Conservation (phyloP, 2,329 filamentous ascomycete species). For the Hymenoscyphus scutula region DNA sequence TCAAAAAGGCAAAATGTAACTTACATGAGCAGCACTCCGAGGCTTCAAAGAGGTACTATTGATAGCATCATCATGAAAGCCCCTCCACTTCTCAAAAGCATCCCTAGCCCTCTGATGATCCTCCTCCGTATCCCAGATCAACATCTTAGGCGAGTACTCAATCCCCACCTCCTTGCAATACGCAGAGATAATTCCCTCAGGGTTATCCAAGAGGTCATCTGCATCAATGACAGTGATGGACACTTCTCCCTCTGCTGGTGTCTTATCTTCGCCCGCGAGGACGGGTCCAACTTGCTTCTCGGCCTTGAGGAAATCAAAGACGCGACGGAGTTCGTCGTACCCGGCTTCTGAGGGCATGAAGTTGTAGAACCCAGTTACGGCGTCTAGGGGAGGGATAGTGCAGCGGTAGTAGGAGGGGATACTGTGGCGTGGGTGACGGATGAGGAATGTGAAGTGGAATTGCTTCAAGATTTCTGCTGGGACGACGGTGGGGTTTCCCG, state of each 20-base stretch:
- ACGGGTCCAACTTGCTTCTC: conserved; percentile 69
- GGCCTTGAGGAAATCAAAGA: conserved; percentile 80
- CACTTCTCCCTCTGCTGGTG: conserved; percentile 40
- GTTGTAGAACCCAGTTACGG: conserved; percentile 78
- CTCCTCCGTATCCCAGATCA: conserved; percentile 77
- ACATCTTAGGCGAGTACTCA: conserved; percentile 73
- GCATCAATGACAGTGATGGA: conserved; percentile 88
- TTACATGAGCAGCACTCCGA: conserved; percentile 60
- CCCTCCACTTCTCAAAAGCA: conserved; percentile 94
- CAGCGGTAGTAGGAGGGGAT: conserved; percentile 95
- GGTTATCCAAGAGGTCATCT: conserved; percentile 88
- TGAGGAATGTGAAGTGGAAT: conserved; percentile 95
- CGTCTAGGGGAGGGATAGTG: conserved; percentile 81
- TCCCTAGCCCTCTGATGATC: conserved; percentile 66
- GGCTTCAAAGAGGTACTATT: conserved; percentile 74
- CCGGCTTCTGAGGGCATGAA: conserved; percentile 89
- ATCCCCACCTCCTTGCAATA: conserved; percentile 83
- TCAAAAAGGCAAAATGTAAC: conserved; percentile 36
- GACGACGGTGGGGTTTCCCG: conserved; percentile 80
- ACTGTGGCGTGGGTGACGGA: conserved; percentile 87
- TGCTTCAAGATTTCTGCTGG: conserved; percentile 69
- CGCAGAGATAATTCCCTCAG: conserved; percentile 68
- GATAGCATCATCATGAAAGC: conserved; percentile 95
- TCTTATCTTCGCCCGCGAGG: conserved; percentile 47
- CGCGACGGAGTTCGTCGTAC: conserved; percentile 79